Base-by-base conservation (phyloP, 225 moss, liverwort and hornwort genomes). In the Rhytidiadelphus loreus region DNA sequence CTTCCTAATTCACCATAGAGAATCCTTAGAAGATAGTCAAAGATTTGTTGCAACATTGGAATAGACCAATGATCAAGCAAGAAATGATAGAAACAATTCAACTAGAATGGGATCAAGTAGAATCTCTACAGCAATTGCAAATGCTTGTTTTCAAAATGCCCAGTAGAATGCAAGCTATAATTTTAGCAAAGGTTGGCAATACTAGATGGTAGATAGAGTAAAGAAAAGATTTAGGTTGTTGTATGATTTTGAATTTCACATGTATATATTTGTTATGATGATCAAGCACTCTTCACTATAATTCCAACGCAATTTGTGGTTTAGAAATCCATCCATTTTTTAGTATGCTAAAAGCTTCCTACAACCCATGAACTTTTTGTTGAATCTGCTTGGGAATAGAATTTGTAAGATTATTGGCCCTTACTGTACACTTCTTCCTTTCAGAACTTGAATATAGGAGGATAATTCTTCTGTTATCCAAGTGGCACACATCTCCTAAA, bases 1-100 rank as follows among this genome's bases (percentile, higher is more conserved):
- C 20, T 32, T 20, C 32, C 74, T 74, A 32, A 74, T 20, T 20
- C 32, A 74, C 32, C 1, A 11, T 19, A 46, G 30, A 30, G 7
- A 74, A 48, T 7, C 48, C 7, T 74, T 74, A 4, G 3, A 74
- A 74, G 20, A 48, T 74, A 7, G 4, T 20, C 4, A 48, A 20
- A 48, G 12, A 48, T 20, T 74, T 48, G 48, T 48, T 74, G 48
- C 48, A 46, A 32, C 2, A 12, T 1, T 0, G 4, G 1, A 30
- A 2, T 3, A 30, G 1, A 30, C 2, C 0, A 0, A 48, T 19
- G 4, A 73, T 46, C 6, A 48, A 18, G 18, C 11, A 46, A 74
- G 7, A 48, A 19, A 11, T 73, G 46, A 7, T 73, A 46, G 6
- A 46, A 73, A 73, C 18, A 29, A 30, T 46, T 11, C 4, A 17